phyloP scores from a whole-genome alignment of 331 rosid species.

The Erythrophleum ivorense region DNA sequence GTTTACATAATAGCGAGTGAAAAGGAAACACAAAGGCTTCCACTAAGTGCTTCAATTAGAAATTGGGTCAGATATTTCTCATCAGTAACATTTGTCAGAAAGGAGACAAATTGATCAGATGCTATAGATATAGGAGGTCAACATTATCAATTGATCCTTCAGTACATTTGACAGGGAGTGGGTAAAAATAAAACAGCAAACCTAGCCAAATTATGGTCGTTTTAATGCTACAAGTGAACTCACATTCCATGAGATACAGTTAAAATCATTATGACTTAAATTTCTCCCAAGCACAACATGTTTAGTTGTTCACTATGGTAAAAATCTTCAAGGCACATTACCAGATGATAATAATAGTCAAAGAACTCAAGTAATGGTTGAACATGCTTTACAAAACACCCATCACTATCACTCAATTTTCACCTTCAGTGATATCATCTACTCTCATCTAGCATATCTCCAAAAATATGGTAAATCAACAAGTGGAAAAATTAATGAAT shows the following conservation, averaged over 20 bases:
- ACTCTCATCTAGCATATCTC: not conserved
- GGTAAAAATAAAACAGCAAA: not conserved
- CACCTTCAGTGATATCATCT: not conserved
- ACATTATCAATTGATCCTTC: slow-evolving; percentile 1
- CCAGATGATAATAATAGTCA: not conserved
- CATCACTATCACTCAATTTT: slow-evolving; percentile 14
- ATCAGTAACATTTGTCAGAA: not conserved
- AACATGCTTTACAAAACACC: not conserved
- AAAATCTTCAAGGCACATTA: slow-evolving; percentile 17
- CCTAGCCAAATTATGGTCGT: not conserved
- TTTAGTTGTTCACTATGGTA: not conserved
- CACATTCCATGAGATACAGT: not conserved
- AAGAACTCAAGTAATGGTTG: not conserved
- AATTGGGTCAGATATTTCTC: slow-evolving; percentile 26
- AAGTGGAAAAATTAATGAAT: slow-evolving; percentile 4
- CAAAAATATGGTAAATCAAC: not conserved
- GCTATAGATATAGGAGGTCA: not conserved
- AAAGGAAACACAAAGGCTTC: slow-evolving; percentile 27
- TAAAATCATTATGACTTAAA: slow-evolving; percentile 10
- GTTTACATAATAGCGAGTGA: slow-evolving; percentile 13
- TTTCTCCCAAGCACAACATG: not conserved
- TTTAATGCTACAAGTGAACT: slow-evolving; percentile 17
- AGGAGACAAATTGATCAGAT: slow-evolving; percentile 15
- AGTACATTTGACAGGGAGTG: not conserved
- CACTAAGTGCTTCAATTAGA: slow-evolving; percentile 25